Evolutionary conservation across 2,329 filamentous ascomycete species (phyloP).

Genomic region (Parasarocladium wereldwijsianum): DNA sequence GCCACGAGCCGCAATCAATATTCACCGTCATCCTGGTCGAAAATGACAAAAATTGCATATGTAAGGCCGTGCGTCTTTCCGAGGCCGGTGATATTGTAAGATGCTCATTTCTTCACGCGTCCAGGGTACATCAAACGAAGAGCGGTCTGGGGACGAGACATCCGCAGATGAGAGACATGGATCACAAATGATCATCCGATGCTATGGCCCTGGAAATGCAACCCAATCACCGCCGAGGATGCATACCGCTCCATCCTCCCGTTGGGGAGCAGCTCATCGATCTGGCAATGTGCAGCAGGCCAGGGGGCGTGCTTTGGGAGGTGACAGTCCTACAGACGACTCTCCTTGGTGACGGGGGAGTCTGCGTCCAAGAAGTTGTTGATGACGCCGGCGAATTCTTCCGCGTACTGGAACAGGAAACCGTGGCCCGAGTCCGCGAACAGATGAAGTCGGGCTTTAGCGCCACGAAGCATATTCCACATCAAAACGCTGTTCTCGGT

Average conservation of each 20-base stretch:
- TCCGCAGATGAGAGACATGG: too few relatives aligned
- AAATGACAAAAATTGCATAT: too few relatives aligned
- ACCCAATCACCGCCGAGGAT: background rate
- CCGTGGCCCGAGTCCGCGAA: constrained; percentile 21
- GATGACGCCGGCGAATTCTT: constrained; percentile 16
- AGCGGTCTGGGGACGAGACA: too few relatives aligned
- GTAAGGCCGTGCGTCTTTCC: too few relatives aligned
- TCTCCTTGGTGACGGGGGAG: constrained; percentile 3
- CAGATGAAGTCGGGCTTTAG: constrained; percentile 17
- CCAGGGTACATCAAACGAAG: too few relatives aligned
- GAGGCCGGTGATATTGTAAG: too few relatives aligned
- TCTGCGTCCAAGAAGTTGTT: constrained; percentile 18
- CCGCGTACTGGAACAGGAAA: constrained; percentile 19
- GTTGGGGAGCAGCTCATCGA: too few relatives aligned
- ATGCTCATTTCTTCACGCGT: too few relatives aligned
- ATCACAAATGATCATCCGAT: too few relatives aligned
- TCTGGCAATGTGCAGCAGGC: background rate
- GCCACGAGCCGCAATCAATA: too few relatives aligned
- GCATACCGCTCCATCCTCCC: too few relatives aligned
- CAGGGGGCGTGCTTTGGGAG: background rate
- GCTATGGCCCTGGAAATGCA: background rate
- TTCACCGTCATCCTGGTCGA: too few relatives aligned
- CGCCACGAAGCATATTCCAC: constrained; percentile 19
- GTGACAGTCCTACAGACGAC: constrained; percentile 7
- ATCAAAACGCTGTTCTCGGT: constrained; percentile 22